Conservation (phyloP, 495 filamentous ascomycete species). For the Podospora conica region DNA sequence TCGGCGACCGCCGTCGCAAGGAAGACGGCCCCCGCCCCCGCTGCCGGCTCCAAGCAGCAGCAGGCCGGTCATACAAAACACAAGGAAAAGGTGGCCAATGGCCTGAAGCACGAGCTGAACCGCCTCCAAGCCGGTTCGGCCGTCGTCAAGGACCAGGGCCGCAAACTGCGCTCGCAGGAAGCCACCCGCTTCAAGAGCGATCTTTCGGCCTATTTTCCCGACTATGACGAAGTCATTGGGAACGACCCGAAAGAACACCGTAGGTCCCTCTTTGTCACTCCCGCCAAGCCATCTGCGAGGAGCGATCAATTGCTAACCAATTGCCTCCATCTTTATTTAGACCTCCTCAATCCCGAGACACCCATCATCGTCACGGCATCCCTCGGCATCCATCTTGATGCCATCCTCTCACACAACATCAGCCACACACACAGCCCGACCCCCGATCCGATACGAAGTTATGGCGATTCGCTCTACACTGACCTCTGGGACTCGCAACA, state of each 20-base stretch:
- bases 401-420: slow-evolving; percentile 13
- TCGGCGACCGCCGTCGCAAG: slow-evolving; percentile 15
- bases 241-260: slow-evolving; percentile 70
- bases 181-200: slow-evolving; percentile 73
- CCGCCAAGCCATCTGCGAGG: background rate
- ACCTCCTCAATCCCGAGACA: slow-evolving; percentile 55
- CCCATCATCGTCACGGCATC: slow-evolving; percentile 51
- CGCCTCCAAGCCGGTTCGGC: slow-evolving; percentile 37
- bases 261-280: slow-evolving; percentile 38
- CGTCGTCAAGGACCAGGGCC: slow-evolving; percentile 40
- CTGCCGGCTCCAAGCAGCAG: slow-evolving; percentile 19
- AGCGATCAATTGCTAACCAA: slow-evolving; percentile 30
- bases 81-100: slow-evolving; percentile 45
- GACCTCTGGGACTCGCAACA: slow-evolving; percentile 43
- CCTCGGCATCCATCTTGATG: slow-evolving; percentile 25
- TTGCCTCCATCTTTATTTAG: slow-evolving; percentile 28
- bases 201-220: slow-evolving; percentile 77
- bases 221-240: slow-evolving; percentile 85
- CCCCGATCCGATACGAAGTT: slow-evolving; percentile 38
- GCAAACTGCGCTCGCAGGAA: slow-evolving; percentile 52
- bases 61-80: slow-evolving; percentile 33
- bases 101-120: slow-evolving; percentile 47
- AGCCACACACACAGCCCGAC: slow-evolving; percentile 15
- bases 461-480: slow-evolving; percentile 40
- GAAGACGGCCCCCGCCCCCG: slow-evolving; percentile 18